These are phyloP conservation scores for Cryptosporidium xiaoi DNA, from an alignment of 169 alveolate species.

Conservation along the genomic window DNA sequence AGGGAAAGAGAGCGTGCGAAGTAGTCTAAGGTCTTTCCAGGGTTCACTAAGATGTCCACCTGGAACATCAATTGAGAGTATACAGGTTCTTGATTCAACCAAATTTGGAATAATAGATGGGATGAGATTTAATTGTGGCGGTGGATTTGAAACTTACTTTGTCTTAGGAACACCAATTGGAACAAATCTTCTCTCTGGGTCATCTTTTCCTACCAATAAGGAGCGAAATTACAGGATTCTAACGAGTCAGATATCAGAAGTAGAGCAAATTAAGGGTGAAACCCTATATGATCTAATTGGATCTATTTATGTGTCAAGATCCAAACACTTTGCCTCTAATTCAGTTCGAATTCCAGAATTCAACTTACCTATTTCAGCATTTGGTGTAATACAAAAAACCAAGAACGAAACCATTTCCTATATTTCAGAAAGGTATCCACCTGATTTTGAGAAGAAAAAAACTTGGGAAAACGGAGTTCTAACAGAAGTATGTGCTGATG, in stretches of 20 bases:
- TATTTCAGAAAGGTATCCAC: conserved; percentile 28
- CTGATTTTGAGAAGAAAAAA: conserved; percentile 7
- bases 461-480: conserved; percentile 65
- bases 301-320: neutral
- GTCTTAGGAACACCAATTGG: conserved; percentile 8
- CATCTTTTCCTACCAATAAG: neutral
- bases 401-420: neutral
- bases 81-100: conserved; percentile 16
- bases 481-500: conserved; percentile 46
- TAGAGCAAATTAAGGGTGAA: neutral
- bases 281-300: conserved; percentile 14
- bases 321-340: conserved; percentile 10
- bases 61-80: conserved; percentile 36
- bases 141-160: conserved; percentile 15
- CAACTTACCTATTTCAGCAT: conserved; percentile 41
- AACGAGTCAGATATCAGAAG: neutral
- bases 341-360: conserved; percentile 28
- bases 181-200: neutral
- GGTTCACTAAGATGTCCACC: conserved; percentile 59
- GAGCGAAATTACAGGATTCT: neutral
- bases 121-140: conserved; percentile 53
- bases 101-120: neutral
- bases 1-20: neutral
- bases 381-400: conserved; percentile 17
- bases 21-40: conserved; percentile 61